phyloP scores from a whole-genome alignment of 192 early-diverging fungal genomes.

The Rhizophagus sp. region DNA sequence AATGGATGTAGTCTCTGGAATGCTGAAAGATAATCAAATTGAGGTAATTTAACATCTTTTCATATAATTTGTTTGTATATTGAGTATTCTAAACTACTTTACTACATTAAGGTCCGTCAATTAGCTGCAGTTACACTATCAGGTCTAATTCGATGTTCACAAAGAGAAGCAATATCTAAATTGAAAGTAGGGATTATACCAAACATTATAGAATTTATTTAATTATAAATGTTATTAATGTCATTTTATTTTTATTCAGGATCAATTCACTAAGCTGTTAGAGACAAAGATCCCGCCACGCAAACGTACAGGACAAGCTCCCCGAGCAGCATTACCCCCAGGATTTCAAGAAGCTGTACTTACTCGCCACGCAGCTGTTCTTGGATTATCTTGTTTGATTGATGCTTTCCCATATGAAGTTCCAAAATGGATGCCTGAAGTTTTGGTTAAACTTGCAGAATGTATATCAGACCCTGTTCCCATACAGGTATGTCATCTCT shows the following conservation, averaged over 20 bases:
- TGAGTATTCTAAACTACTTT: background rate
- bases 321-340: slow-evolving; percentile 35
- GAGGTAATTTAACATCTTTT: slow-evolving; percentile 59
- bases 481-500: slow-evolving; percentile 55
- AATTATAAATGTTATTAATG: background rate
- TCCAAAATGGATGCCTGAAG: slow-evolving; percentile 87
- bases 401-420: slow-evolving; percentile 94
- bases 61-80: slow-evolving; percentile 43
- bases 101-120: slow-evolving; percentile 58
- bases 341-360: slow-evolving; percentile 60
- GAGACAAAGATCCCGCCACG: slow-evolving; percentile 48
- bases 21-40: slow-evolving; percentile 84
- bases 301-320: slow-evolving; percentile 36
- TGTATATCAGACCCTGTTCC: slow-evolving; percentile 85
- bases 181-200: slow-evolving; percentile 44
- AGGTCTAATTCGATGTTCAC: slow-evolving; percentile 78
- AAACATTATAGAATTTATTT: background rate
- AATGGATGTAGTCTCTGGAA: slow-evolving; percentile 65
- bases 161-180: slow-evolving; percentile 59
- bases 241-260: background rate
- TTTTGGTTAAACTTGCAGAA: slow-evolving; percentile 73
- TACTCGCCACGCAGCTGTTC: slow-evolving; percentile 83
- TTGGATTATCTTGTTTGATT: slow-evolving; percentile 86
- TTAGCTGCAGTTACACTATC: slow-evolving; percentile 74
- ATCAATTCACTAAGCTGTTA: slow-evolving; percentile 43